A percentile compares a stretch with the other conserved stretches of the same genome.
These are phyloP conservation scores for Globisporangium iwayamae DNA, from an alignment of 352 stramenopile species.

Conservation along the genomic window DNA sequence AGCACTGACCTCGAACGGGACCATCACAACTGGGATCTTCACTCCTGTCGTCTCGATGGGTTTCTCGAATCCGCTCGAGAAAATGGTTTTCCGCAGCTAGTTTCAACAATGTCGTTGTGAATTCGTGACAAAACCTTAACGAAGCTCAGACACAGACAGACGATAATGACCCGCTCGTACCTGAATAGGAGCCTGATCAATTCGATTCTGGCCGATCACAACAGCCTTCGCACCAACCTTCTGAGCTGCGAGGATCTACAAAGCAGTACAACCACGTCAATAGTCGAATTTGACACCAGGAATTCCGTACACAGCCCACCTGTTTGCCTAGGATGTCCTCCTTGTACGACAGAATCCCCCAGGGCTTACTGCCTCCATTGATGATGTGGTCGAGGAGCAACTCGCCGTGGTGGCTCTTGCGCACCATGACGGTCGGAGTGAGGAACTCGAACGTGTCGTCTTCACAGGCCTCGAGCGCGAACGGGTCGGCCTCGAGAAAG, in stretches of 20 bases:
- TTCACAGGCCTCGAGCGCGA: conserved; percentile 47
- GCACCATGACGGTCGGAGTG: conserved; percentile 70
- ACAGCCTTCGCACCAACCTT: conserved; percentile 66
- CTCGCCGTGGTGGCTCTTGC: conserved; percentile 48
- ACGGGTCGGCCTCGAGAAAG: conserved; percentile 66
- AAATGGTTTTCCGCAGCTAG: conserved; percentile 47
- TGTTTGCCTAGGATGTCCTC: conserved; percentile 70
- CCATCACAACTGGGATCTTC: conserved; percentile 64
- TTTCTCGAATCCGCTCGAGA: conserved; percentile 33
- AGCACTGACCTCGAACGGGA: conserved; percentile 40
- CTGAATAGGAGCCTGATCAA: conserved; percentile 42
- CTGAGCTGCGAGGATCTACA: conserved; percentile 56
- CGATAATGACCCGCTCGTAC: conserved; percentile 20
- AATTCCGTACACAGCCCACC: conserved; percentile 21
- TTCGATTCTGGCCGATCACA: conserved; percentile 50
- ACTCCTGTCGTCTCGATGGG: conserved; percentile 36
- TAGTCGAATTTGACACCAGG: not conserved
- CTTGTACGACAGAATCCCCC: conserved; percentile 50
- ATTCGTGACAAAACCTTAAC: not conserved
- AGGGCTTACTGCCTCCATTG: conserved; percentile 24
- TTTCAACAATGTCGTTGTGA: not conserved
- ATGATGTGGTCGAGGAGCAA: conserved; percentile 58
- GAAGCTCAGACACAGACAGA: not conserved
- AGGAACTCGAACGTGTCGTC: conserved; percentile 50
- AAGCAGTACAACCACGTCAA: not conserved